Evolutionary conservation across 768 basidiomycete genomes (phyloP).

Genomic region (Psilocybe sp.): DNA sequence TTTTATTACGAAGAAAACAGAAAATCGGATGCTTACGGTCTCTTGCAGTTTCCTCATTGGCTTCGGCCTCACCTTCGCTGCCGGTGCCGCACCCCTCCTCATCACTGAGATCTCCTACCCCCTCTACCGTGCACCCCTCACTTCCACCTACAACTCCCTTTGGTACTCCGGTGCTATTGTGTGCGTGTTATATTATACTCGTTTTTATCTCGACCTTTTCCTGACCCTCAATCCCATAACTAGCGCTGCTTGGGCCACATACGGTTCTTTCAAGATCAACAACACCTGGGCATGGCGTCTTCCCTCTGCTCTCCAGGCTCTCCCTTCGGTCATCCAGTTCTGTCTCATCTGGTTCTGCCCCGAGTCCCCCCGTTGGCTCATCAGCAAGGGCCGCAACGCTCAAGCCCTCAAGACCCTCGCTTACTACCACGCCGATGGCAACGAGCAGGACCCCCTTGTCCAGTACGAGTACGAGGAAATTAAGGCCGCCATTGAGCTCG

Average conservation of each 20-base stretch:
- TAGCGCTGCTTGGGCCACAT: slow-evolving; percentile 83
- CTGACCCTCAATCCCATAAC: not conserved
- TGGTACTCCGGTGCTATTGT: slow-evolving; percentile 86
- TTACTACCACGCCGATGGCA: slow-evolving; percentile 80
- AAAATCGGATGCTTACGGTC: not conserved
- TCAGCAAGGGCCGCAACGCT: slow-evolving; percentile 70
- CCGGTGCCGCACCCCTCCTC: slow-evolving; percentile 77
- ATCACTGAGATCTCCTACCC: slow-evolving; percentile 88
- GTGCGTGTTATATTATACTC: slow-evolving; percentile 33
- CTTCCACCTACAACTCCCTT: slow-evolving; percentile 77
- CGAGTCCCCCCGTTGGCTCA: slow-evolving; percentile 82
- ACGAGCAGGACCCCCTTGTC: slow-evolving; percentile 64
- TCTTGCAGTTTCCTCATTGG: slow-evolving; percentile 60
- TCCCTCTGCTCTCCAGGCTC: slow-evolving; percentile 69
- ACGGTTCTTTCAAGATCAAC: slow-evolving; percentile 70
- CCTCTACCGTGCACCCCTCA: slow-evolving; percentile 74
- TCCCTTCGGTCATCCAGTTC: slow-evolving; percentile 69
- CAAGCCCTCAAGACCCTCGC: slow-evolving; percentile 71
- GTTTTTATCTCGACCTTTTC: not conserved
- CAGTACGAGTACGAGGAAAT: slow-evolving; percentile 79
- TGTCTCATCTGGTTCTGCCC: slow-evolving; percentile 65
- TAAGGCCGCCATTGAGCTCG: slow-evolving; percentile 71
- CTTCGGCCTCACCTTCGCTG: slow-evolving; percentile 73
- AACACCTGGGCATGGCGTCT: slow-evolving; percentile 82
- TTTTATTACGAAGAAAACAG: not conserved